These are phyloP conservation scores for Cnidoscolus chayamansa DNA, from an alignment of 441 rosid genomes.

Conservation along the genomic window DNA sequence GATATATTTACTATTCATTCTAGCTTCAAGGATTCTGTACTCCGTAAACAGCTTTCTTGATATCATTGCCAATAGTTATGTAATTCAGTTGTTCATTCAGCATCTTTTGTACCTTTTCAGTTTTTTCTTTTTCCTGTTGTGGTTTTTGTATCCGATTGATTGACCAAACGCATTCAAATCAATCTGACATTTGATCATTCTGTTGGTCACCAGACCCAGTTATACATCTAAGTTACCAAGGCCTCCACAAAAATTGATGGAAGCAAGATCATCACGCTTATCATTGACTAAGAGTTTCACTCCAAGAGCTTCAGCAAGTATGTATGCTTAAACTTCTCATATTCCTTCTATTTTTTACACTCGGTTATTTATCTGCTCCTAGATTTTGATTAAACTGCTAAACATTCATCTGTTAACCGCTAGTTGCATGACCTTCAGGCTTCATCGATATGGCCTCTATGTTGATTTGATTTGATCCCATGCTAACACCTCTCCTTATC, in stretches of 20 bases:
- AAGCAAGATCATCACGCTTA: constrained; percentile 49
- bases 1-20: neutral
- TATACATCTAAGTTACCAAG: constrained; percentile 57
- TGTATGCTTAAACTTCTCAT: constrained; percentile 1
- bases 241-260: constrained; percentile 45
- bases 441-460: neutral
- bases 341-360: neutral
- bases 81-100: neutral
- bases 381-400: neutral
- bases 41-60: neutral
- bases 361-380: neutral
- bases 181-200: constrained; percentile 8
- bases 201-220: constrained; percentile 34
- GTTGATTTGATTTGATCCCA: neutral
- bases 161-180: neutral
- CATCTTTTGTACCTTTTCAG: neutral
- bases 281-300: constrained; percentile 48
- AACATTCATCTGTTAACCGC: neutral
- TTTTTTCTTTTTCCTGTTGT: neutral
- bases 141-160: neutral
- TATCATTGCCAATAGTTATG: neutral
- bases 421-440: neutral
- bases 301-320: constrained; percentile 57
- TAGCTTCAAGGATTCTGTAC: neutral
- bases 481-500: neutral